Base-by-base conservation (phyloP, 2,329 filamentous ascomycete genomes). In the Alternaria tenuissima region DNA sequence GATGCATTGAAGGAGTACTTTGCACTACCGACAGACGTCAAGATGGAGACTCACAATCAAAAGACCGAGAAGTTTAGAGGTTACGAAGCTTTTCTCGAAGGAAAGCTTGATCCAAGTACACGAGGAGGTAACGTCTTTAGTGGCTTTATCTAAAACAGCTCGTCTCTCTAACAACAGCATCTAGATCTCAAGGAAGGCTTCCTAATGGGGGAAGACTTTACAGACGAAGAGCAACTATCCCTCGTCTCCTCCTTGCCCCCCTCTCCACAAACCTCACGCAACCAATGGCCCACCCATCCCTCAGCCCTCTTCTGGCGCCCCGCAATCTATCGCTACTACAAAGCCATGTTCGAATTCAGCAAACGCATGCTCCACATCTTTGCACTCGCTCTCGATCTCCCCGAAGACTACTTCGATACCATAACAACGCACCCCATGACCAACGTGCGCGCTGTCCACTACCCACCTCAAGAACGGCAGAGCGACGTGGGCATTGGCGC, bases 391-490 rank as follows among this genome's bases (percentile, higher is more conserved):
- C 78, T 81, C 46, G 68, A 71, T n/a, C 66, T 80, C 9, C 77
- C 78, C 1, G 79, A 81, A 65, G 63, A 57, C n/a, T 67, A 70
- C 44, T 79, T 81, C 61, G 79, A 81, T 61, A 14, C 66, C 36
- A 70, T 78, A 11, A 78, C 80, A 60, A 75, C 73, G 8, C 74
- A 78, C 38, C 80, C 80, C 22, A 80, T 81, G 68, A 80, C 79
- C 36, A 80, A 81, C 39, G 75, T 82, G 65, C 70, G 79, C 55
- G 71, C 75, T 7, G 70, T 81, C 3, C 78, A 81, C 62, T 82
- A 81, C 61, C 80, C 81, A 6, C 78, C 78, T 0, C 75, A 77
- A 55, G 41, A 61, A 9, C 69, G 63, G 5, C 70, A 75, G 28
- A 14, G 53, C 8, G 69, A 78, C 48, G 76, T 79, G 4, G 79